phyloP scores from a whole-genome alignment of 2,329 filamentous ascomycete genomes.

The Nigrospora sphaerica region DNA sequence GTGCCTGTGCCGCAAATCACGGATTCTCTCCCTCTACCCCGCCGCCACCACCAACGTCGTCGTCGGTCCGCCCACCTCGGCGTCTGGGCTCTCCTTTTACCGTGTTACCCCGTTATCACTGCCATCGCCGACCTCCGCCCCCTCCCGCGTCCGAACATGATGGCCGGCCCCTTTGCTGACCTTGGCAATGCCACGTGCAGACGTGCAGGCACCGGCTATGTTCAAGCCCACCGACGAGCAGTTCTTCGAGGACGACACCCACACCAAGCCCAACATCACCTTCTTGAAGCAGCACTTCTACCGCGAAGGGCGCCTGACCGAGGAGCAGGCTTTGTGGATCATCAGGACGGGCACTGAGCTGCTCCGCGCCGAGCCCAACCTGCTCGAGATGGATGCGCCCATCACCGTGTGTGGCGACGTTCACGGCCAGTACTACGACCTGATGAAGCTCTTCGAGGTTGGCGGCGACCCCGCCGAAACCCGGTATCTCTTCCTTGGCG shows the following conservation, averaged over 20 bases:
- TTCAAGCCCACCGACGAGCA: constrained; percentile 87
- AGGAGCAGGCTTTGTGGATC: constrained; percentile 96
- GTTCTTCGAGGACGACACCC: constrained; percentile 84
- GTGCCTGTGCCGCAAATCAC: no score
- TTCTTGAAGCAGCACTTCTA: constrained; percentile 99
- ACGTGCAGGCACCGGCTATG: constrained; percentile 96
- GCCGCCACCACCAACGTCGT: no score
- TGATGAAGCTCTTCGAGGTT: constrained; percentile 99
- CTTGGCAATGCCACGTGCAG: constrained; percentile 36
- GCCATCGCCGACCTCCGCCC: no score
- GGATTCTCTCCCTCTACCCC: no score
- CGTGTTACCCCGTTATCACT: no score
- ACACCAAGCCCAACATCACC: constrained; percentile 80
- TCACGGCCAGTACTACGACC: constrained; percentile 96
- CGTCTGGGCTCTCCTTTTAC: no score
- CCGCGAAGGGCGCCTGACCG: constrained; percentile 89
- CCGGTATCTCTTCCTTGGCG: constrained; percentile 90
- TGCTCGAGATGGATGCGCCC: constrained; percentile 98
- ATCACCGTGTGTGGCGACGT: constrained; percentile 99
- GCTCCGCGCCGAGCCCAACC: constrained; percentile 82
- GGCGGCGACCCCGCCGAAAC: constrained; percentile 95
- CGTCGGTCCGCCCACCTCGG: no score
- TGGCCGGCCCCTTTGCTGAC: neutral
- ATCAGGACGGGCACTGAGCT: constrained; percentile 82
- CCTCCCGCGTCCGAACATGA: no score